Conservation (phyloP, 495 filamentous ascomycete species). For the Penicillium angulare region DNA sequence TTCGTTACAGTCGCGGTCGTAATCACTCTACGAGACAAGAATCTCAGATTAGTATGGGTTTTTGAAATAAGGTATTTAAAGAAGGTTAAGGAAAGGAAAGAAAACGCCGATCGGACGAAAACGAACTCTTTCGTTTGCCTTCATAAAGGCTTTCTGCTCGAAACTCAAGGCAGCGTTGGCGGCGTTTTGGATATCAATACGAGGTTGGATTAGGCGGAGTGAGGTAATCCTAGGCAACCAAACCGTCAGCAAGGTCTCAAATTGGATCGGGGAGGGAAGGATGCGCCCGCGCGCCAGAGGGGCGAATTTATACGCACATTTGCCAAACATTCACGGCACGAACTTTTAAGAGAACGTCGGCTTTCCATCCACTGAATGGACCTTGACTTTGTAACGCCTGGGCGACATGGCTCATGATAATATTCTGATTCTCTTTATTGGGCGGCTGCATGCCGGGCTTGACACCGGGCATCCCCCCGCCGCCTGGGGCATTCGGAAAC, state of each 20-base stretch:
- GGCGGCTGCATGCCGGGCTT: constrained; percentile 37
- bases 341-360: constrained; percentile 37
- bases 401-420: constrained; percentile 38
- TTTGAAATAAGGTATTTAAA: too few species aligned
- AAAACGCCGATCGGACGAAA: neutral
- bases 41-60: constrained; percentile 2
- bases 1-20: constrained; percentile 47
- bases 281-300: neutral
- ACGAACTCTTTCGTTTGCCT: constrained; percentile 44
- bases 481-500: constrained; percentile 38
- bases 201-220: constrained; percentile 50
- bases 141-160: constrained; percentile 47
- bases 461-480: constrained; percentile 40
- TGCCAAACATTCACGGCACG: constrained; percentile 45
- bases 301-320: constrained; percentile 32
- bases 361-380: constrained; percentile 46
- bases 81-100: neutral
- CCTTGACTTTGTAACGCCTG: constrained; percentile 38
- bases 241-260: neutral
- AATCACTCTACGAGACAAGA: constrained; percentile 32
- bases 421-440: constrained; percentile 33
- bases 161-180: constrained; percentile 48
- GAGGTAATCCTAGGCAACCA: constrained; percentile 42
- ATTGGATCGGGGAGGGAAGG: neutral
- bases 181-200: constrained; percentile 37